Conservation (phyloP, 2,329 filamentous ascomycete genomes). For the Aspergillus carbonarius region DNA sequence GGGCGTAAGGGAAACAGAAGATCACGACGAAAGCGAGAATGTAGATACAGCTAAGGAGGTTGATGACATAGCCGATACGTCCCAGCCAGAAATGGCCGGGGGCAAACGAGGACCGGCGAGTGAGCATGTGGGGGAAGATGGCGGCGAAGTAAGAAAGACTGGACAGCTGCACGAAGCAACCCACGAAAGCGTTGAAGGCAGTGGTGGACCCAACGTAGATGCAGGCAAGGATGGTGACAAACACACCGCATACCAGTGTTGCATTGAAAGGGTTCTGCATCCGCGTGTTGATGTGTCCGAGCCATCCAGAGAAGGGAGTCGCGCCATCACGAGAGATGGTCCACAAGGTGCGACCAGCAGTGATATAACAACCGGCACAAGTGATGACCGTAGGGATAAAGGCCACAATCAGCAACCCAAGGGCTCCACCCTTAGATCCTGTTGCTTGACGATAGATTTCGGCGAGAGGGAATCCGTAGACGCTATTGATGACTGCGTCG, state of each 20-base stretch:
- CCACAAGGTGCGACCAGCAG: slow-evolving; percentile 63
- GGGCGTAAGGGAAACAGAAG: slow-evolving; percentile 57
- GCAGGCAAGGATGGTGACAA: slow-evolving; percentile 56
- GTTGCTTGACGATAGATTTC: slow-evolving; percentile 52
- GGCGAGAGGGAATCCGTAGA: slow-evolving; percentile 47
- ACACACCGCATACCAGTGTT: slow-evolving; percentile 54
- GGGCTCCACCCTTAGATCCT: slow-evolving; percentile 50
- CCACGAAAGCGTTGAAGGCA: slow-evolving; percentile 58
- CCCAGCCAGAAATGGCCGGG: slow-evolving; percentile 57
- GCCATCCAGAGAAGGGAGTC: slow-evolving; percentile 56
- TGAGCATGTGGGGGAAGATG: slow-evolving; percentile 53
- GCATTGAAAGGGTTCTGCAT: slow-evolving; percentile 61
- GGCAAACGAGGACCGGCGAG: slow-evolving; percentile 52
- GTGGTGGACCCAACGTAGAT: slow-evolving; percentile 57
- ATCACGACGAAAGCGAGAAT: slow-evolving; percentile 59
- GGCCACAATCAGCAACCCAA: slow-evolving; percentile 59
- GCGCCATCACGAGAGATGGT: slow-evolving; percentile 58
- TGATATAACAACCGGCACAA: slow-evolving; percentile 57
- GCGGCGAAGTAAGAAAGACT: slow-evolving; percentile 56
- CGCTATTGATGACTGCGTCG: slow-evolving; percentile 18
- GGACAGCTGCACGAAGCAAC: slow-evolving; percentile 59
- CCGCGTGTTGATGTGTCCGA: slow-evolving; percentile 53
- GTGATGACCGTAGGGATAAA: slow-evolving; percentile 57
- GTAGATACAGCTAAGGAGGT: slow-evolving; percentile 51
- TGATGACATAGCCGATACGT: slow-evolving; percentile 51